A percentile compares a stretch with the other conserved stretches of the same genome.
Evolutionary conservation across 768 basidiomycete species (phyloP).

Genomic region (Dendrothele bispora): DNA sequence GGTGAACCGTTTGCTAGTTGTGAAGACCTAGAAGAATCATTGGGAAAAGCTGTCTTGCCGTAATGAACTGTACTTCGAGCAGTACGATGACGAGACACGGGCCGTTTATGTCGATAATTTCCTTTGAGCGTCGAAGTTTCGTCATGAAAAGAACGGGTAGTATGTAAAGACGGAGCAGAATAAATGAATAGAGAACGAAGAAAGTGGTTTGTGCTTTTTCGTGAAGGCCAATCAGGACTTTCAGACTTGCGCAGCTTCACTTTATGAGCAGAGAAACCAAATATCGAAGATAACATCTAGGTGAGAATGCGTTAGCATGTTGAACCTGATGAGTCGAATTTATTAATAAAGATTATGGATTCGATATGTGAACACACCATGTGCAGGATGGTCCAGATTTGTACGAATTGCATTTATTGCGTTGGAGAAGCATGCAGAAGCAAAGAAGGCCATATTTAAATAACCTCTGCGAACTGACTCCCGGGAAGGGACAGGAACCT

Average conservation of each 20-base stretch:
- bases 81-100: conserved; percentile 3
- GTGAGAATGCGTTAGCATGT: too few relatives aligned
- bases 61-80: conserved; percentile 12
- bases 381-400: too few relatives aligned
- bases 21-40: conserved; percentile 25
- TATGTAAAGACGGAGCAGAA: conserved; percentile 13
- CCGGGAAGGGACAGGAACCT: not conserved
- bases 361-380: too few relatives aligned
- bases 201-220: conserved; percentile 16
- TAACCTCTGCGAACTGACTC: too few relatives aligned
- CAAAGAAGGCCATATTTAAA: too few relatives aligned
- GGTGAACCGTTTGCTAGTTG: not conserved
- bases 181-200: conserved; percentile 39
- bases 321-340: too few relatives aligned
- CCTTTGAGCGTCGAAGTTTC: conserved; percentile 6
- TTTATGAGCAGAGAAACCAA: conserved; percentile 59
- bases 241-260: conserved; percentile 55
- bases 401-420: too few relatives aligned
- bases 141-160: conserved; percentile 11
- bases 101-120: conserved; percentile 7
- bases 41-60: conserved; percentile 33
- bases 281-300: conserved; percentile 60
- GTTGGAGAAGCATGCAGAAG: too few relatives aligned
- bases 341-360: too few relatives aligned
- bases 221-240: not conserved